phyloP scores from a whole-genome alignment of 495 filamentous ascomycete species.

The Parachaetomium inaequale region DNA sequence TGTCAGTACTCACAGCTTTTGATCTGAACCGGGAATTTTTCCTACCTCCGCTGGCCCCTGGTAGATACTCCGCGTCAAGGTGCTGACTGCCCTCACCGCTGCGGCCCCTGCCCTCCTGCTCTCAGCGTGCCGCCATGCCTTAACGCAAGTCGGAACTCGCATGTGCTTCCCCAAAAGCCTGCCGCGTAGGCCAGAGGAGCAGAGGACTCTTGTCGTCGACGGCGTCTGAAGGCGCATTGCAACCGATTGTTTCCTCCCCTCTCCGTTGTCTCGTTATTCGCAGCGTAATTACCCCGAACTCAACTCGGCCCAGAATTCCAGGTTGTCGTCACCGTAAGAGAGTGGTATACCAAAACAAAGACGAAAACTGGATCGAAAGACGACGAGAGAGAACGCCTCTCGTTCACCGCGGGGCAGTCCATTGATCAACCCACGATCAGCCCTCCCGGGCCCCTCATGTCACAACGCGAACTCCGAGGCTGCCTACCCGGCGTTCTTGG shows the following conservation, averaged over 20 bases:
- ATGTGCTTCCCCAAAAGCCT: background rate
- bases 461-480: background rate
- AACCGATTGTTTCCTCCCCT: background rate
- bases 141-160: background rate
- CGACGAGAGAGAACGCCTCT: background rate
- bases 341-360: too few species aligned
- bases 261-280: background rate
- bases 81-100: conserved; percentile 8
- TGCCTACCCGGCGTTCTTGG: conserved; percentile 1
- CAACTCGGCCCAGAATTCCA: background rate
- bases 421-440: conserved; percentile 1
- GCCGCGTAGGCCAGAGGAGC: background rate
- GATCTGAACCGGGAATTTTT: background rate
- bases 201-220: background rate
- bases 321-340: background rate
- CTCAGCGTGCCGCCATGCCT: background rate
- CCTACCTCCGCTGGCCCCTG: conserved; percentile 28
- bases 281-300: background rate
- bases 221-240: conserved; percentile 9
- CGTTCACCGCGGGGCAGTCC: background rate
- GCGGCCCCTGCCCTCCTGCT: too few species aligned
- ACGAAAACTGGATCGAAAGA: background rate
- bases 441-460: background rate
- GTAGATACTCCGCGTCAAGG: conserved; percentile 22
- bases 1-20: background rate